phyloP scores from a whole-genome alignment of 2,329 filamentous ascomycete genomes.

The Beauveria caledonica region DNA sequence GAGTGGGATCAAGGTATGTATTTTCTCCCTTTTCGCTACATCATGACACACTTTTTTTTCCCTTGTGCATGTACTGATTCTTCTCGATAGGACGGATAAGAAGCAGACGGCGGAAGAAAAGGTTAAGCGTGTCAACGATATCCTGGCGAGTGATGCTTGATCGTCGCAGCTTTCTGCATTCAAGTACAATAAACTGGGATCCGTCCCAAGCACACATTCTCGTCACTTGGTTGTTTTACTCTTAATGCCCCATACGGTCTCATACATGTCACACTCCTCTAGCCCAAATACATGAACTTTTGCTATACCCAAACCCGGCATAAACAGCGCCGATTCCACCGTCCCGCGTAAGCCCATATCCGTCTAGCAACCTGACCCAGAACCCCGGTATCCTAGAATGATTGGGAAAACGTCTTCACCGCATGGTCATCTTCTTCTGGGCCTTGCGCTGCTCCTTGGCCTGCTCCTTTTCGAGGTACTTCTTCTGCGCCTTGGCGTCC shows the following conservation, averaged over 20 bases:
- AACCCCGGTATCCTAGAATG: not conserved
- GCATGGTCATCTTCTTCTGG: conserved; percentile 46
- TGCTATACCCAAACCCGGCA: not conserved
- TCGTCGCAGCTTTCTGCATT: not conserved
- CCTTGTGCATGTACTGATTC: not conserved
- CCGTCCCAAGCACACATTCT: not conserved
- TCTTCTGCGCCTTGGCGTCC: conserved; percentile 77
- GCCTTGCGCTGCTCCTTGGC: conserved; percentile 59
- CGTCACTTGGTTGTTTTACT: not conserved
- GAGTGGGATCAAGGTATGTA: conserved; percentile 64
- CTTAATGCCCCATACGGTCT: not conserved
- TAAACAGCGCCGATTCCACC: not conserved
- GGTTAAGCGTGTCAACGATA: conserved; percentile 51
- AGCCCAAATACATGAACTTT: conserved; percentile 4
- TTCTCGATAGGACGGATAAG: conserved; percentile 64
- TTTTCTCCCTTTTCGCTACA: not conserved
- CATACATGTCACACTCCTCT: not conserved
- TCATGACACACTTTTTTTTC: not conserved
- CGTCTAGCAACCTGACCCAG: not conserved
- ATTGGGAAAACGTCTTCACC: conserved; percentile 16
- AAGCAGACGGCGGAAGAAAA: conserved; percentile 74
- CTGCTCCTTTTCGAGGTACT: conserved; percentile 72
- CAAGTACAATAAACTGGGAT: too few relatives aligned
- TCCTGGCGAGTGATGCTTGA: conserved; percentile 30
- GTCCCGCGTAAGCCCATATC: not conserved